These are phyloP conservation scores for Lavandula angustifolia DNA, from an alignment of 257 asterid genomes.

Conservation along the genomic window DNA sequence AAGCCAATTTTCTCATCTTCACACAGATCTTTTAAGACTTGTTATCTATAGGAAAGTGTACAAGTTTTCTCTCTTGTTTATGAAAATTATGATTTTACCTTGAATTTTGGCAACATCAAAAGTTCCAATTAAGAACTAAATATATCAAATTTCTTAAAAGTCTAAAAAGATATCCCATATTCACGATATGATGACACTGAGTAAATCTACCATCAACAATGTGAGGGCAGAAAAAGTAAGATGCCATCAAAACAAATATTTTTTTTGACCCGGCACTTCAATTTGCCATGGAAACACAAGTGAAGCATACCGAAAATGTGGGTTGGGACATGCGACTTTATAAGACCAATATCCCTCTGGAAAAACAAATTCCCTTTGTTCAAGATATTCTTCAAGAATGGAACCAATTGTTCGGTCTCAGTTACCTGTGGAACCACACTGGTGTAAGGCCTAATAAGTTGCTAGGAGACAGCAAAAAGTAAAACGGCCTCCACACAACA, in stretches of 20 bases:
- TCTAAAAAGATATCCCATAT: background rate
- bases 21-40: background rate
- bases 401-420: conserved; percentile 62
- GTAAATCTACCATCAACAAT: background rate
- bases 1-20: conserved; percentile 15
- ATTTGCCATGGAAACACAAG: conserved; percentile 9
- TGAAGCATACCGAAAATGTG: conserved; percentile 60
- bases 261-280: background rate
- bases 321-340: conserved; percentile 90
- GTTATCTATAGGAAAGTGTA: background rate
- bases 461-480: background rate
- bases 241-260: background rate
- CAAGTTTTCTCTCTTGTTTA: background rate
- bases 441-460: conserved; percentile 23
- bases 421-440: conserved; percentile 51
- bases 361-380: conserved; percentile 77
- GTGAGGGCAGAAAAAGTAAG: conserved; percentile 13
- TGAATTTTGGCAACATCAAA: background rate
- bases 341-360: conserved; percentile 75
- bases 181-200: conserved; percentile 4
- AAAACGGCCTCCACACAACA: conserved; percentile 6
- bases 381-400: conserved; percentile 83
- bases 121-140: background rate
- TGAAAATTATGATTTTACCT: conserved; percentile 2
- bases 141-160: background rate